Conservation (phyloP, 257 asterid species). For the Verbascum thapsus region DNA sequence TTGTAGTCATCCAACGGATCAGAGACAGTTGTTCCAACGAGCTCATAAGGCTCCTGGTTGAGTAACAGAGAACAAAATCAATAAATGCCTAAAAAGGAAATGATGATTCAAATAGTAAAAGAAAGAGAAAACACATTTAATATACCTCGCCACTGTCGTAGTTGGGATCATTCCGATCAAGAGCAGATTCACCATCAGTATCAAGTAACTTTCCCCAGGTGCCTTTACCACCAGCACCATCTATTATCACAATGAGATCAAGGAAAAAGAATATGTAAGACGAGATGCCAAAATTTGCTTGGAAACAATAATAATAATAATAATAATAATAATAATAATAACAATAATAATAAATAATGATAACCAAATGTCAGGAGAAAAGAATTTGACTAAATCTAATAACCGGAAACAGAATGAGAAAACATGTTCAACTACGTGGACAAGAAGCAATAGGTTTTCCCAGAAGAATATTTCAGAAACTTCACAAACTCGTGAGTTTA, state of each 20-base stretch:
- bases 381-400: too few relatives aligned
- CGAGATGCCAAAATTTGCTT: not conserved
- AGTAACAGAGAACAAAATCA: too few relatives aligned
- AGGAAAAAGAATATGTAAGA: conserved; percentile 19
- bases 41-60: conserved; percentile 90
- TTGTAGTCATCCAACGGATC: conserved; percentile 86
- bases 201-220: conserved; percentile 97
- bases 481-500: too few relatives aligned
- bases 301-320: conserved; percentile 1
- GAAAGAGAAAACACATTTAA: not conserved
- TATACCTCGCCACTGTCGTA: conserved; percentile 97
- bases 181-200: conserved; percentile 64
- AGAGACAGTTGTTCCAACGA: conserved; percentile 65
- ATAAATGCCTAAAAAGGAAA: too few relatives aligned
- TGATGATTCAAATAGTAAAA: not conserved
- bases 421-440: too few relatives aligned
- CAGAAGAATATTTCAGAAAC: too few relatives aligned
- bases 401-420: too few relatives aligned
- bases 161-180: conserved; percentile 91
- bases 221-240: conserved; percentile 99
- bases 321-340: too few relatives aligned
- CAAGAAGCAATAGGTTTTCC: too few relatives aligned
- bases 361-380: conserved; percentile 6
- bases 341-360: too few relatives aligned
- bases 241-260: conserved; percentile 48